phyloP scores from a whole-genome alignment of 495 filamentous ascomycete species.

The Bathelium albidoporum region DNA sequence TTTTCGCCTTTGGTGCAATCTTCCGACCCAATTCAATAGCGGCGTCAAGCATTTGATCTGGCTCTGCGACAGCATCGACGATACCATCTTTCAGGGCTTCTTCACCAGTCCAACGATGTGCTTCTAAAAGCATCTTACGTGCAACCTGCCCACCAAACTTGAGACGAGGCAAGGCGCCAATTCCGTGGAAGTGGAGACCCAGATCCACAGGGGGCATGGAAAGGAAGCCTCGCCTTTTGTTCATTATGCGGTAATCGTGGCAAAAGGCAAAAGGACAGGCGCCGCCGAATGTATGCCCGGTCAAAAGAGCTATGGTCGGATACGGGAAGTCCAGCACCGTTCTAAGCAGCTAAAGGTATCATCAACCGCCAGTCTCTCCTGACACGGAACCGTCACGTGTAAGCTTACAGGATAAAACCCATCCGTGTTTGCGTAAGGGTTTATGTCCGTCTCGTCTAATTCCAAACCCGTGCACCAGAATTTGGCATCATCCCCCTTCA shows the following conservation, averaged over 20 bases:
- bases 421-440: constrained; percentile 41
- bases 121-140: constrained; percentile 43
- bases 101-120: constrained; percentile 40
- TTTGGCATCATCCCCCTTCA: constrained; percentile 38
- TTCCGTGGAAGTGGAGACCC: constrained; percentile 42
- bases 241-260: constrained; percentile 46
- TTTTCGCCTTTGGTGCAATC: constrained; percentile 39
- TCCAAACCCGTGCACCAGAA: constrained; percentile 47
- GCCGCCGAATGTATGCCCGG: constrained; percentile 43
- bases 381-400: too few relatives aligned
- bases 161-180: constrained; percentile 38
- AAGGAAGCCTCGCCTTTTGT: constrained; percentile 39
- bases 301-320: constrained; percentile 41
- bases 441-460: constrained; percentile 37
- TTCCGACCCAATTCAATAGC: constrained; percentile 34
- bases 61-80: constrained; percentile 39
- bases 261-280: constrained; percentile 39
- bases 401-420: constrained; percentile 34
- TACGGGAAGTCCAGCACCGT: constrained; percentile 44
- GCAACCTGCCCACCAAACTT: constrained; percentile 40
- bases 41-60: constrained; percentile 37
- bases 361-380: not conserved
- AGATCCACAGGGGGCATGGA: constrained; percentile 43
- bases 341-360: constrained; percentile 29
- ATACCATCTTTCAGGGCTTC: constrained; percentile 41